Evolutionary conservation across 2,329 filamentous ascomycete species (phyloP).

Genomic region (Aspergillus spinulosporus): DNA sequence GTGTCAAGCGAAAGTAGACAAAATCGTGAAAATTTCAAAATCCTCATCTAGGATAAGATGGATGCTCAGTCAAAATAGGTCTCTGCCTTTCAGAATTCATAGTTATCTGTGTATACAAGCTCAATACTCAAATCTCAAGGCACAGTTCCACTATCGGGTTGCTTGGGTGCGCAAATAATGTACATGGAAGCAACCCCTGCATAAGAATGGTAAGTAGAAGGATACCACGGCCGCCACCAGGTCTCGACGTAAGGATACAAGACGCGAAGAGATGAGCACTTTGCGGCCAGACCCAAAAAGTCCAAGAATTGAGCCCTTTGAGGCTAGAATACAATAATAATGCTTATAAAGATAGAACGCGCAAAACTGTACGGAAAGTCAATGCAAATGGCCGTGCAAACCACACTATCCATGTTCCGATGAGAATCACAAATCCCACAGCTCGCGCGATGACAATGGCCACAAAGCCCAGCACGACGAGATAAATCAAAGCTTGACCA

Average conservation of each 20-base stretch:
- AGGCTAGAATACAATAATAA: not conserved
- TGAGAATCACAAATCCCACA: slow-evolving; percentile 34
- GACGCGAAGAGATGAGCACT: not conserved
- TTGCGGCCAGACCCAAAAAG: not conserved
- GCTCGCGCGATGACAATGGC: slow-evolving; percentile 33
- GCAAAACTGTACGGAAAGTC: slow-evolving; percentile 31
- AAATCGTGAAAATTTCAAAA: not conserved
- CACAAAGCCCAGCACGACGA: slow-evolving; percentile 35
- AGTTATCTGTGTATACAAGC: no score
- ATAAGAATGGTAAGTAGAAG: not conserved
- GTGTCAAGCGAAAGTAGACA: not conserved
- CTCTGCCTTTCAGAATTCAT: no score
- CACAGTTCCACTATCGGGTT: not conserved
- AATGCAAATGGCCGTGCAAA: slow-evolving; percentile 37
- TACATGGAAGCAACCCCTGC: slow-evolving; percentile 3
- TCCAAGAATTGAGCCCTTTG: not conserved
- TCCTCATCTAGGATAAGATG: not conserved
- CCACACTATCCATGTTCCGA: slow-evolving; percentile 41
- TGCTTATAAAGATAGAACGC: slow-evolving; percentile 28
- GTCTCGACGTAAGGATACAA: slow-evolving; percentile 10
- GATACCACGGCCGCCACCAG: not conserved
- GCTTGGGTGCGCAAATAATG: slow-evolving; percentile 1
- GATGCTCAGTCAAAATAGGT: not conserved
- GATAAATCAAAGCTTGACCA: slow-evolving; percentile 36
- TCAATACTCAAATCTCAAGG: not conserved